Percentiles rank a stretch among this genome's conserved stretches.
These are phyloP conservation scores for Cairneyella variabilis DNA, from an alignment of 495 filamentous ascomycete species.

Conservation along the genomic window DNA sequence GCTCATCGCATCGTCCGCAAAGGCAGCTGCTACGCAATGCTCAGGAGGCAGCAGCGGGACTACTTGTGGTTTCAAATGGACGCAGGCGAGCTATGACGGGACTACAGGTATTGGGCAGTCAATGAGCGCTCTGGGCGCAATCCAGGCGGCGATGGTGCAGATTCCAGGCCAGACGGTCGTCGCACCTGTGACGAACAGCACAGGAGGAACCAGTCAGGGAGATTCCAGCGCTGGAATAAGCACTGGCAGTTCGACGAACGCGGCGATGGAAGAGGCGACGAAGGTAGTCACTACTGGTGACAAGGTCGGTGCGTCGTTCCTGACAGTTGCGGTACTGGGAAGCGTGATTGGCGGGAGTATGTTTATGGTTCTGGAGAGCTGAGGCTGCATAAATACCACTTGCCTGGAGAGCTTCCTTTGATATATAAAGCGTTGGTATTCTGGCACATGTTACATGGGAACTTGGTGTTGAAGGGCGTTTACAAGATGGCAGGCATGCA, in stretches of 20 bases:
- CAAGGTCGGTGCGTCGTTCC: slow-evolving; percentile 55
- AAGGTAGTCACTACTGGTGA: slow-evolving; percentile 45
- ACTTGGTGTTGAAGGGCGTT: no score
- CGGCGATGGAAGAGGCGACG: slow-evolving; percentile 15
- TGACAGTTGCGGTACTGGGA: slow-evolving; percentile 45
- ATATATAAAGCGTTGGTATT: no score
- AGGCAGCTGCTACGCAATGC: slow-evolving; percentile 61
- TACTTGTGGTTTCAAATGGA: slow-evolving; percentile 73
- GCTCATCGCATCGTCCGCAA: slow-evolving; percentile 56
- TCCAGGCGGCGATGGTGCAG: slow-evolving; percentile 51
- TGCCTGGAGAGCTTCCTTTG: no score
- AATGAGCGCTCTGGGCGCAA: slow-evolving; percentile 66
- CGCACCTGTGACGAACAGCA: slow-evolving; percentile 42
- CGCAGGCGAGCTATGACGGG: slow-evolving; percentile 50
- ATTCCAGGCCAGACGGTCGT: slow-evolving; percentile 10
- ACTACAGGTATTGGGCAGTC: slow-evolving; percentile 60
- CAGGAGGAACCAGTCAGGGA: slow-evolving; percentile 73
- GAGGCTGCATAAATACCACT: no score
- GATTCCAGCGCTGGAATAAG: slow-evolving; percentile 59
- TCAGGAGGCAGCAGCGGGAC: slow-evolving; percentile 51
- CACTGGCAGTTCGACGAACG: slow-evolving; percentile 7
- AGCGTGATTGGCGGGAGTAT: slow-evolving; percentile 37
- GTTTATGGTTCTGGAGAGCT: slow-evolving; percentile 36
- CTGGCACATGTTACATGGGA: no score
- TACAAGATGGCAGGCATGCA: no score